Conservation (phyloP, 2,329 filamentous ascomycete genomes). For the Colletotrichum endophyticum region DNA sequence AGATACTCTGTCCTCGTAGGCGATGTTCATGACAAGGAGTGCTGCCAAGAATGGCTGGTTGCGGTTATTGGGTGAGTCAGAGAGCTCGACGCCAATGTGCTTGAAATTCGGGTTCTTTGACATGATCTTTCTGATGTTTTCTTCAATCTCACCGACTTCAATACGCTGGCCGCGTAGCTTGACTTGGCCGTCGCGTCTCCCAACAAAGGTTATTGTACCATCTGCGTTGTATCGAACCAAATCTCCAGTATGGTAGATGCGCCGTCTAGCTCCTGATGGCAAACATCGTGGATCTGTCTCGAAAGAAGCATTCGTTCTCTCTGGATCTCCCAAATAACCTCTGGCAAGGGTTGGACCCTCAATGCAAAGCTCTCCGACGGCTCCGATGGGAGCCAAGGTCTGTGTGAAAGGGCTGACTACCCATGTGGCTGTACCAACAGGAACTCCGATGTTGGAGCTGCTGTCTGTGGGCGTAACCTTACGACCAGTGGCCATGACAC, state of each 20-base stretch:
- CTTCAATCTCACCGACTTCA: conserved; percentile 48
- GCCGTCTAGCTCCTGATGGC: background rate
- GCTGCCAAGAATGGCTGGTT: background rate
- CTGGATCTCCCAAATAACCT: conserved; percentile 18
- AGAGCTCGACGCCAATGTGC: conserved; percentile 31
- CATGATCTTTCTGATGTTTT: conserved; percentile 12
- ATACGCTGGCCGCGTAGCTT: conserved; percentile 53
- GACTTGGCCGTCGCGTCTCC: conserved; percentile 51
- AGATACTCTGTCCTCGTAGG: background rate
- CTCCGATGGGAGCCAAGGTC: conserved; percentile 30
- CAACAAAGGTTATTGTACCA: conserved; percentile 35
- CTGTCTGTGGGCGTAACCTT: background rate
- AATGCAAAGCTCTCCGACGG: conserved; percentile 17
- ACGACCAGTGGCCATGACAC: background rate
- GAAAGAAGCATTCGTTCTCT: conserved; percentile 26
- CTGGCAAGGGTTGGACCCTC: conserved; percentile 8
- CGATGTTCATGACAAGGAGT: background rate
- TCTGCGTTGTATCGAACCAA: conserved; percentile 44
- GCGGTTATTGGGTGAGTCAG: background rate
- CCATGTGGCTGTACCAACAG: conserved; percentile 28
- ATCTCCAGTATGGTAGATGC: conserved; percentile 54
- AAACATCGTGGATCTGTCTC: background rate
- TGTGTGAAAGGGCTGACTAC: conserved; percentile 29
- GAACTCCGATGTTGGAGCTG: background rate
- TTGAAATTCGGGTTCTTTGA: conserved; percentile 35